Percentiles rank a stretch among this genome's conserved stretches.
Conservation (phyloP, 2,329 filamentous ascomycete genomes). For the Incumbomyces delicatus region DNA sequence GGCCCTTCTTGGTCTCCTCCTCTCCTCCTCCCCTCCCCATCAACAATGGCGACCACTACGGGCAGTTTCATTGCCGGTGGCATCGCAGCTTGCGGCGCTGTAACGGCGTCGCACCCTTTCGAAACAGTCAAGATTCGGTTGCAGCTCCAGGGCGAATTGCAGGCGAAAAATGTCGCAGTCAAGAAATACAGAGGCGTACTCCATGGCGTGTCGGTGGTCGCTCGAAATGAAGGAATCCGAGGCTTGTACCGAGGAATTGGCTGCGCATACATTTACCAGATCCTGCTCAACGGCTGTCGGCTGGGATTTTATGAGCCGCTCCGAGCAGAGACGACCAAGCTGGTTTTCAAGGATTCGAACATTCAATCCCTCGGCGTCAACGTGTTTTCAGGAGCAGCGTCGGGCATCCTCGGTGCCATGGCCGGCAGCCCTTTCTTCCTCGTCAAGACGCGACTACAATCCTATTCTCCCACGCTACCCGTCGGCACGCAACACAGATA, state of each 20-base stretch:
- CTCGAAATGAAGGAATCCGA: constrained; percentile 76
- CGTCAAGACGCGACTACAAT: constrained; percentile 92
- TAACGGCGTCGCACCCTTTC: constrained; percentile 95
- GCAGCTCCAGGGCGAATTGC: constrained; percentile 92
- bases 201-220: constrained; percentile 81
- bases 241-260: constrained; percentile 84
- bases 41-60: constrained; percentile 19
- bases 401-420: constrained; percentile 84
- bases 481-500: constrained; percentile 97
- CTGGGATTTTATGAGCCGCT: constrained; percentile 96
- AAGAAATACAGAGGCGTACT: constrained; percentile 85
- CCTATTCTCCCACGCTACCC: constrained; percentile 81
- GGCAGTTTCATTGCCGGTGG: constrained; percentile 91
- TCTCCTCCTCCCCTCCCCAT: not conserved
- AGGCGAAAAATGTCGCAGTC: constrained; percentile 72
- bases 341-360: constrained; percentile 62
- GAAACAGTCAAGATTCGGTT: constrained; percentile 99
- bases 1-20: no score
- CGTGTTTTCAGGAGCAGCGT: constrained; percentile 81
- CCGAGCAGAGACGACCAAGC: constrained; percentile 58
- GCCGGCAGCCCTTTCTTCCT: constrained; percentile 94
- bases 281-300: constrained; percentile 91
- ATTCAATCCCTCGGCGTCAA: constrained; percentile 83
- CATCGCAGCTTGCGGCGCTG: constrained; percentile 91
- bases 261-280: constrained; percentile 91